phyloP scores from a whole-genome alignment of 202 grass and related monocot genomes.

The Alloteropsis angusta region DNA sequence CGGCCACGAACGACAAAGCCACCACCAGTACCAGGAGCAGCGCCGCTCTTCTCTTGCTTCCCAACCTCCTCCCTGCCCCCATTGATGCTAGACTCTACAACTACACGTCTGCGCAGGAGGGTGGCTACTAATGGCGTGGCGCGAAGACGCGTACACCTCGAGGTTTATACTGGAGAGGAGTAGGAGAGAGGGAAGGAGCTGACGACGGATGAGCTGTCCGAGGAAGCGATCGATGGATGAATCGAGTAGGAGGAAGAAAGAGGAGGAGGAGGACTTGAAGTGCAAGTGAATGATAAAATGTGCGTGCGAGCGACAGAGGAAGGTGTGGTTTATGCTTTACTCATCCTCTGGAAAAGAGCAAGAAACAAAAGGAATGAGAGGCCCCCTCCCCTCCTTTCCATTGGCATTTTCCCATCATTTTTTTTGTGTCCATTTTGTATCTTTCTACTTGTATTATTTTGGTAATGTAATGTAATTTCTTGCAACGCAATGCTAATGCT shows the following conservation, averaged over 20 bases:
- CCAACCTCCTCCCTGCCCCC: background rate
- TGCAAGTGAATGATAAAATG: slow-evolving; percentile 50
- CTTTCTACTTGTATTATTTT: background rate
- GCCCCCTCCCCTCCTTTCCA: background rate
- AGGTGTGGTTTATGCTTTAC: slow-evolving; percentile 66
- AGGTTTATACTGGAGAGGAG: slow-evolving; percentile 4
- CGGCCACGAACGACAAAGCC: background rate
- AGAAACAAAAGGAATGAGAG: background rate
- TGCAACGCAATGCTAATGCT: background rate
- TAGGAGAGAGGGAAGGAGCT: background rate
- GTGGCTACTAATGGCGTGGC: background rate
- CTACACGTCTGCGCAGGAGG: too few species aligned
- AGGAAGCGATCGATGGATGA: background rate
- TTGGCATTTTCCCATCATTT: slow-evolving; percentile 22
- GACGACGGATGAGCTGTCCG: background rate
- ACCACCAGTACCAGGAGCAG: slow-evolving; percentile 16
- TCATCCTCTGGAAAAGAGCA: slow-evolving; percentile 33
- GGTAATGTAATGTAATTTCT: background rate
- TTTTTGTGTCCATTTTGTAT: background rate
- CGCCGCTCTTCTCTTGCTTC: background rate
- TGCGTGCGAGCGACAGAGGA: slow-evolving; percentile 20
- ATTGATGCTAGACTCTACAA: background rate
- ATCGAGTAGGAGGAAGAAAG: background rate
- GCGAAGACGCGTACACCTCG: slow-evolving; percentile 15
- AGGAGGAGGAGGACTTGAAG: slow-evolving; percentile 39